Evolutionary conservation across 306 rosid species (phyloP), one percentile per base, ranked within the genome.

Genomic region (Canavalia gladiata): DNA sequence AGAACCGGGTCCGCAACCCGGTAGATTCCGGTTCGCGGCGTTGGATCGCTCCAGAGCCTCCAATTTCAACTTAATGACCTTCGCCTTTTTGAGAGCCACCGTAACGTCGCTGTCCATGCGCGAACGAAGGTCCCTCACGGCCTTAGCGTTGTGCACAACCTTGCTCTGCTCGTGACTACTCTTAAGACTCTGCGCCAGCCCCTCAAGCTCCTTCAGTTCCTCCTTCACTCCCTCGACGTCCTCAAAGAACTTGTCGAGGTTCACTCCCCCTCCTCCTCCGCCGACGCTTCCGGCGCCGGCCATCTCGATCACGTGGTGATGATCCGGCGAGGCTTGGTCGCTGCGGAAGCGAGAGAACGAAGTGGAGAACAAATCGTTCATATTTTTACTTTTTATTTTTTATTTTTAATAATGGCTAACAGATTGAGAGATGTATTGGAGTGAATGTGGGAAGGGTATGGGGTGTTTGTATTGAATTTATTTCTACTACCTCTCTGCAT

Each of bases 41-140:
- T 95, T 95, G 77, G 98, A 84, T 5, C 98, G 91, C 77, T 95
- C 99, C 1, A 95, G 87, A 0, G 96, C 93, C 84, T 95, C 99
- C 10, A 93, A 87, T n/a, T 91, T 91, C 52, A 91, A 88, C 86
- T 95, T 95, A 68, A 95, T 66, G 3, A 91, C 82, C 87, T 95
- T 95, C 11, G 98, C 99, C 70, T 93, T 95, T 86, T 95, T 95
- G 2, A 95, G 89, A 0, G 99, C 91, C 18, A 85, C 77, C 0
- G 92, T 11, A 31, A 95, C 98, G 42, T 95, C 98, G 25, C 67
- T 87, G 68, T 95, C 99, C 98, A 95, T 95, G 8, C 97, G 93
- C 34, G 97, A 86, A 6, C 98, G 94, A 6, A 91, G 90, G 56
- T 95, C 97, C 89, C 75, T 90, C 28, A 95, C 91, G 65, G 92